Evolutionary conservation across 192 early-diverging fungal genomes (phyloP).

Genomic region (Linnemannia elongata): DNA sequence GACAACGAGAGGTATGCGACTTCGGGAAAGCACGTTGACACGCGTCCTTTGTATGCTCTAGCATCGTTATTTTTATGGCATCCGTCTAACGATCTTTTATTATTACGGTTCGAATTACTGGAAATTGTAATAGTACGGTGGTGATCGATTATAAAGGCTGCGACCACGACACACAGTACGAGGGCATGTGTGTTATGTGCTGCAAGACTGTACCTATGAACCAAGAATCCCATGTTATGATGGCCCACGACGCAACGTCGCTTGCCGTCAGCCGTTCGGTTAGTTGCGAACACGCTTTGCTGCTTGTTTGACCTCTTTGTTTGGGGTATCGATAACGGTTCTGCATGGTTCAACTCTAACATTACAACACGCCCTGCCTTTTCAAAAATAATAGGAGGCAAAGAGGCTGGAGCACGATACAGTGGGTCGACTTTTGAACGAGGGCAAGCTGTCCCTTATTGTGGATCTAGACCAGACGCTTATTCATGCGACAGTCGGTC

Average conservation of each 20-base stretch:
- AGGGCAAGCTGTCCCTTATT: slow-evolving; percentile 86
- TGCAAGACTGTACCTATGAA: slow-evolving; percentile 17
- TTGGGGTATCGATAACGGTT: not conserved
- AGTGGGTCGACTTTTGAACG: slow-evolving; percentile 70
- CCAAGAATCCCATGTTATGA: slow-evolving; percentile 30
- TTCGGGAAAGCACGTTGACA: not conserved
- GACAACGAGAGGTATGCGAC: slow-evolving; percentile 21
- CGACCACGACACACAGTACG: slow-evolving; percentile 43
- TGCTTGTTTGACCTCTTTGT: not conserved
- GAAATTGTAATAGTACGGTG: slow-evolving; percentile 2
- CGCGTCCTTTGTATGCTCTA: not conserved
- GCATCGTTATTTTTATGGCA: not conserved
- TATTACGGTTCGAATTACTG: not conserved
- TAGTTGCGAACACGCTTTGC: not conserved
- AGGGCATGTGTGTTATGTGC: slow-evolving; percentile 35
- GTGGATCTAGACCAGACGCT: slow-evolving; percentile 99
- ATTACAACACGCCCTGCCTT: not conserved
- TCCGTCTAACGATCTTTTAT: not conserved
- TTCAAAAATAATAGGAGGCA: slow-evolving; percentile 68
- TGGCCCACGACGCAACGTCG: slow-evolving; percentile 49
- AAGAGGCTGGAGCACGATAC: slow-evolving; percentile 78
- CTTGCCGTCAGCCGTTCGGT: slow-evolving; percentile 41
- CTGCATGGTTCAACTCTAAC: not conserved
- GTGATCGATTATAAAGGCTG: slow-evolving; percentile 39
- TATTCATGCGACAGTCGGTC: slow-evolving; percentile 91